phyloP scores from a whole-genome alignment of 208 protist genomes.

The Leishmania aethiopica region DNA sequence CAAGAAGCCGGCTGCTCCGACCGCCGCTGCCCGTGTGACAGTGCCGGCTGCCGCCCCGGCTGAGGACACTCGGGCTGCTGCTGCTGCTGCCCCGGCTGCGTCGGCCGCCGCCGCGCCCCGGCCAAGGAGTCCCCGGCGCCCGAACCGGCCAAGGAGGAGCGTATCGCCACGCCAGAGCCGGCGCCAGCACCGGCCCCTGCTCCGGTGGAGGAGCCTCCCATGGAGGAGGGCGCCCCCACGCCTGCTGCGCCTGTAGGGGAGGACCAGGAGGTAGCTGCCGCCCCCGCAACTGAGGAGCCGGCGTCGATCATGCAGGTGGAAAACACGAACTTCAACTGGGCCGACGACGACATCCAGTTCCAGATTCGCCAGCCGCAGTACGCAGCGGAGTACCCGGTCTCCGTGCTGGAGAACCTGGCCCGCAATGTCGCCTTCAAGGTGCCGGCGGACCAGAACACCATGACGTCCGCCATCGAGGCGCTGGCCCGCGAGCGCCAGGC shows the following conservation, averaged over 20 bases:
- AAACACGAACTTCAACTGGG: slow-evolving; percentile 76
- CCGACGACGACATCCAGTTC: slow-evolving; percentile 82
- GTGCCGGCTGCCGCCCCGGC: slow-evolving; percentile 7
- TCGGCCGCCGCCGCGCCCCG: slow-evolving; percentile 5
- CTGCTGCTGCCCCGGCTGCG: neutral
- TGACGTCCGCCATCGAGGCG: slow-evolving; percentile 41
- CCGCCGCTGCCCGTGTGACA: neutral
- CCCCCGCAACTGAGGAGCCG: slow-evolving; percentile 12
- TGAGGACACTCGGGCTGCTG: slow-evolving; percentile 9
- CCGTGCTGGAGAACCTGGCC: slow-evolving; percentile 57
- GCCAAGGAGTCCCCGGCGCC: slow-evolving; percentile 23
- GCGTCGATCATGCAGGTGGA: slow-evolving; percentile 28
- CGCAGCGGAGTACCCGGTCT: slow-evolving; percentile 68
- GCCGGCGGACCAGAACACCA: slow-evolving; percentile 40
- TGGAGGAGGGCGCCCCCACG: slow-evolving; percentile 1
- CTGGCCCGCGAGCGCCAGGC: slow-evolving; percentile 47
- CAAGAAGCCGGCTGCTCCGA: slow-evolving; percentile 18
- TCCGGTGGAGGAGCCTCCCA: neutral
- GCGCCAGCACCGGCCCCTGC: slow-evolving; percentile 4
- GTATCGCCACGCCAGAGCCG: slow-evolving; percentile 10
- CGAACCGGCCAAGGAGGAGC: slow-evolving; percentile 7
- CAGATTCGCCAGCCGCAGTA: slow-evolving; percentile 58
- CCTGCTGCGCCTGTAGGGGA: slow-evolving; percentile 13
- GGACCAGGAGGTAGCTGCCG: slow-evolving; percentile 17
- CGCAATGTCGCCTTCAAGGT: slow-evolving; percentile 63